Evolutionary conservation across 2,329 filamentous ascomycete species (phyloP), one percentile per base, ranked within the genome.

Genomic region (Arthrobotrys sphaeroides): DNA sequence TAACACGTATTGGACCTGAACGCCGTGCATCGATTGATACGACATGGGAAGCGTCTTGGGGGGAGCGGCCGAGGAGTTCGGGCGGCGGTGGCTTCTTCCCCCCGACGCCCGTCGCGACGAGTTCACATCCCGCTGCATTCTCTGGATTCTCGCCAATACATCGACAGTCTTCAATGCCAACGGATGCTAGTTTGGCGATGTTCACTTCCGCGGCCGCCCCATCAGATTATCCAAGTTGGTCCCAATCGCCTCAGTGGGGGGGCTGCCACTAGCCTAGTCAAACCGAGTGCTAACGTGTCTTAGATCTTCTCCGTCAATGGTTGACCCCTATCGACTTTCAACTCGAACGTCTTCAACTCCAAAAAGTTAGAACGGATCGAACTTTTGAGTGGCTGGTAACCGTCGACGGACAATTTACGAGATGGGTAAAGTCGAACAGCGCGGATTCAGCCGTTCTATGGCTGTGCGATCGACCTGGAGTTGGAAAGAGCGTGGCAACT

Each of bases 331-430:
- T 72, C 36, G 73, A 77, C 47, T 77, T 77, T 40, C 73, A 77
- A 43, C 53, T 77, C 1, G 73, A 77, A 33, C 64, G 73, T n/a
- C 73, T 77, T 20, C 59, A 77, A 38, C 51, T 77, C 2, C 73
- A 77, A 22, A 77, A 42, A 24, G 5, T 36, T 16, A 60, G 73
- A 45, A 67, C 66, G 2, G 49, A 65, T 7, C 59, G 66, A 18
- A 77, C 73, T n/a, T 77, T 77, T 18, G 73, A 77, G 36, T 77
- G 73, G 73, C 55, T 77, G 7, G 59, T 77, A 6, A 77, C 73
- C 12, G 60, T 67, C 6, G 67, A 77, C 13, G 66, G 67, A 4
- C 73, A 72, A 31, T 77, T 72, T 45, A 70, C 55, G 2, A 72
- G 66, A 61, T 77, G 73, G 73, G 33, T 72, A 7, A 70, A 72